Evolutionary conservation across 2,329 filamentous ascomycete species (phyloP).

Genomic region (Colletotrichum lini): DNA sequence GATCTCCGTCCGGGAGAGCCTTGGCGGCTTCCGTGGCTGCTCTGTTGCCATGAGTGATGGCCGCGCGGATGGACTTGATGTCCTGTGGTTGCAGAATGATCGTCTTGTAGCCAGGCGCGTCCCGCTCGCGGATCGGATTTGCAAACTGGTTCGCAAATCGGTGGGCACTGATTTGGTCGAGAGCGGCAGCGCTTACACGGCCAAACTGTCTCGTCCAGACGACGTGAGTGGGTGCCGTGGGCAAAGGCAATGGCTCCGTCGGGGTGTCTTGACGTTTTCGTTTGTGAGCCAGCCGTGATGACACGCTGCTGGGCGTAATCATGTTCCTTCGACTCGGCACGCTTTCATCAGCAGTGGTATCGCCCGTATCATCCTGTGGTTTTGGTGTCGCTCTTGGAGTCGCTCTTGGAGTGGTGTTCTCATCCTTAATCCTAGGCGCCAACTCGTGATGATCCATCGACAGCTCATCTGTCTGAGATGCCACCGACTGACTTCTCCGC

Average conservation of each 20-base stretch:
- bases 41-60: conserved; percentile 80
- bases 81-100: conserved; percentile 83
- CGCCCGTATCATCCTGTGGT: conserved; percentile 67
- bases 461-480: conserved; percentile 64
- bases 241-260: conserved; percentile 56
- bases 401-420: conserved; percentile 63
- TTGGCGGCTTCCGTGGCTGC: conserved; percentile 73
- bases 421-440: conserved; percentile 69
- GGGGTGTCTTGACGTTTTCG: conserved; percentile 71
- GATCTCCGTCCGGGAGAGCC: conserved; percentile 72
- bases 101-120: conserved; percentile 82
- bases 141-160: conserved; percentile 86
- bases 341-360: conserved; percentile 70
- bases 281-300: conserved; percentile 60
- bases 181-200: conserved; percentile 78
- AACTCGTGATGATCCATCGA: conserved; percentile 59
- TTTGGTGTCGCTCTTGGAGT: conserved; percentile 53
- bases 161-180: conserved; percentile 84
- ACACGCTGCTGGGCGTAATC: conserved; percentile 55
- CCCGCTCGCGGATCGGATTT: conserved; percentile 79
- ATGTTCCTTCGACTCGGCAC: conserved; percentile 56
- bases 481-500: conserved; percentile 61
- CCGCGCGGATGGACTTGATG: conserved; percentile 82
- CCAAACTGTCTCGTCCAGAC: conserved; percentile 83
- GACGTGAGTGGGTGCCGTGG: conserved; percentile 75